Evolutionary conservation across 768 basidiomycete species (phyloP), one percentile per base, ranked within the genome.

Genomic region (Tephrocybe sp.): DNA sequence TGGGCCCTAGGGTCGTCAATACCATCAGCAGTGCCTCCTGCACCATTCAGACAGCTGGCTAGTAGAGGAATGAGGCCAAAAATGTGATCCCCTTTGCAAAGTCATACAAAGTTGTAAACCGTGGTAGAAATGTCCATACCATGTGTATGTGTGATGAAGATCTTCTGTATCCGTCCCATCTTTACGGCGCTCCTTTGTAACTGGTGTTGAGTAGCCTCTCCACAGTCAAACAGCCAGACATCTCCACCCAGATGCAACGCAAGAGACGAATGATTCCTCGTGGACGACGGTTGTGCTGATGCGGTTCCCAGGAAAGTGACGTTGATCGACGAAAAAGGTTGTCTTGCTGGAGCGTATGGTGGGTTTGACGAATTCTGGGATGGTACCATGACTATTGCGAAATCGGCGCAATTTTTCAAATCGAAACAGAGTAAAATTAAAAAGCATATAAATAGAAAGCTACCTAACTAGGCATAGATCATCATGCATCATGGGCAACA

Each of bases 101-200:
- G n/a, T n/a, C n/a, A n/a, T n/a, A n/a, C n/a, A n/a, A n/a, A n/a
- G n/a, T n/a, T n/a, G n/a, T n/a, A n/a, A n/a, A n/a, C n/a, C n/a
- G n/a, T n/a, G n/a, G n/a, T n/a, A n/a, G n/a, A n/a, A n/a, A n/a
- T n/a, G n/a, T n/a, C n/a, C n/a, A 28, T 50, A 90, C 92, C 91
- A 69, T 94, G 93, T 0, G 88, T 88, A 68, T 95, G 93, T 1
- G 93, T 93, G 53, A 94, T 83, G 65, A 93, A 93, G 23, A 95
- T 81, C 66, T 91, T 92, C 53, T 80, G 77, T 42, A 93, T 85
- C 62, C 67, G 85, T 25, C 89, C 85, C 84, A 90, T 86, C 66
- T 83, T 88, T n/a, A 93, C 75, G 1, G 49, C 58, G 54, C 86
- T 88, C 64, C 78, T 81, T 66, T 90, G 88, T 3, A 92, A 58